A percentile compares a stretch with the other conserved stretches of the same genome.
These are phyloP conservation scores for Boletus tomentosulus DNA, from an alignment of 768 basidiomycete species.

Conservation along the genomic window DNA sequence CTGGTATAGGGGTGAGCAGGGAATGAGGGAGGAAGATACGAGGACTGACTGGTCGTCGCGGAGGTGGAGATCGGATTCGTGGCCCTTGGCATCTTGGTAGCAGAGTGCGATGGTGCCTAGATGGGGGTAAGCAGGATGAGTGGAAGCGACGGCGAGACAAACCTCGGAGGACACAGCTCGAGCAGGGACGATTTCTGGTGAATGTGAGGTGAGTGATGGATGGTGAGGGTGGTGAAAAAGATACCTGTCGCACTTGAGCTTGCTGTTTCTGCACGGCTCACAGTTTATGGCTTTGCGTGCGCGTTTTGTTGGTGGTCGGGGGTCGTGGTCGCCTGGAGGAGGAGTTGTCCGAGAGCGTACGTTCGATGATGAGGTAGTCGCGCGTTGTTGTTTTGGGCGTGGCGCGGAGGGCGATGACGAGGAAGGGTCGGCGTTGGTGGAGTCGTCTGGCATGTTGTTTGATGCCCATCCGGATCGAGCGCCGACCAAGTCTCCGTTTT, in stretches of 20 bases:
- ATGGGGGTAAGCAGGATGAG: conserved; percentile 15
- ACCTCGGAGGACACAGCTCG: conserved; percentile 82
- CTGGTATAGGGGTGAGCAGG: conserved; percentile 28
- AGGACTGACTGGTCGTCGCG: conserved; percentile 48
- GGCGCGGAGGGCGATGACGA: conserved; percentile 9
- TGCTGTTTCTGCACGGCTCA: conserved; percentile 82
- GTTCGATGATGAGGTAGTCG: conserved; percentile 26
- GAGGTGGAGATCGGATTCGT: conserved; percentile 49
- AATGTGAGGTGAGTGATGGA: background rate
- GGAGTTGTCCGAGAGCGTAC: conserved; percentile 45
- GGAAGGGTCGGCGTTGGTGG: conserved; percentile 13
- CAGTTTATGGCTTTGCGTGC: conserved; percentile 87
- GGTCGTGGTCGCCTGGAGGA: conserved; percentile 54
- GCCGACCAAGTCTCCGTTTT: conserved; percentile 5
- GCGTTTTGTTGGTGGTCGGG: conserved; percentile 71
- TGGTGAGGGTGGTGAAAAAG: background rate
- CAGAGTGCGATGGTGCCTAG: conserved; percentile 76
- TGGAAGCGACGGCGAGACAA: conserved; percentile 19
- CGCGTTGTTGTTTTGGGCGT: conserved; percentile 19
- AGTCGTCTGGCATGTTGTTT: conserved; percentile 32
- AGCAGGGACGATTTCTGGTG: conserved; percentile 78
- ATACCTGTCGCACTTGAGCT: conserved; percentile 85
- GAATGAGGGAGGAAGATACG: conserved; percentile 28
- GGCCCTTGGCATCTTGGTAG: conserved; percentile 70
- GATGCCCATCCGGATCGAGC: conserved; percentile 26